These are phyloP conservation scores for Chrysoporthe cubensis DNA, from an alignment of 2,329 filamentous ascomycete species.

Conservation along the genomic window DNA sequence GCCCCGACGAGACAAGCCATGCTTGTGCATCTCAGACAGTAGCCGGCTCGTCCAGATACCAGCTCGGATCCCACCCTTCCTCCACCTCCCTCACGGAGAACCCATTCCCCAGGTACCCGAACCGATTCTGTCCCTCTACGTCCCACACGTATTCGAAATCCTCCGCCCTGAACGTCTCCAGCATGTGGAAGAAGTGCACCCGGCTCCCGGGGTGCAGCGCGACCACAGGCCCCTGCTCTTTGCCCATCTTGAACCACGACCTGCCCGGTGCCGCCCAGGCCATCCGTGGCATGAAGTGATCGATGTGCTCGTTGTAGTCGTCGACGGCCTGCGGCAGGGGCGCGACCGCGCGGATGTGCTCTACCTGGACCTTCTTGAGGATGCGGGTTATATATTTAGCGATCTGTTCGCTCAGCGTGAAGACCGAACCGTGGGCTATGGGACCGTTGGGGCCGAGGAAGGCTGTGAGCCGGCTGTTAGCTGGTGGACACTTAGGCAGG, in stretches of 20 bases:
- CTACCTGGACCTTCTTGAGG: slow-evolving; percentile 54
- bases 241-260: slow-evolving; percentile 57
- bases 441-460: slow-evolving; percentile 58
- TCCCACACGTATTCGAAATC: slow-evolving; percentile 57
- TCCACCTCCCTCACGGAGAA: slow-evolving; percentile 53
- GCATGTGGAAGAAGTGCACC: slow-evolving; percentile 58
- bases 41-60: slow-evolving; percentile 46
- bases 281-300: slow-evolving; percentile 57
- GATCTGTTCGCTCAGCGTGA: slow-evolving; percentile 56
- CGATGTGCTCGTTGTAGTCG: slow-evolving; percentile 55
- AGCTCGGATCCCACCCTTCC: slow-evolving; percentile 42
- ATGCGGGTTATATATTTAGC: slow-evolving; percentile 54
- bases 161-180: slow-evolving; percentile 54
- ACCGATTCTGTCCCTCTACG: slow-evolving; percentile 45
- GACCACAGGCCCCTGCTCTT: slow-evolving; percentile 48
- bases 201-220: slow-evolving; percentile 56
- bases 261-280: slow-evolving; percentile 50
- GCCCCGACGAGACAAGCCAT: neutral
- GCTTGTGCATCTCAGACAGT: slow-evolving; percentile 11
- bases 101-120: slow-evolving; percentile 57
- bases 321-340: slow-evolving; percentile 51
- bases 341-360: slow-evolving; percentile 51
- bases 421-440: slow-evolving; percentile 54
- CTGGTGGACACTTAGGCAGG: no score
- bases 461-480: slow-evolving; percentile 37